phyloP scores from a whole-genome alignment of 192 early-diverging fungal genomes.

The Paraglomus brasilianum region DNA sequence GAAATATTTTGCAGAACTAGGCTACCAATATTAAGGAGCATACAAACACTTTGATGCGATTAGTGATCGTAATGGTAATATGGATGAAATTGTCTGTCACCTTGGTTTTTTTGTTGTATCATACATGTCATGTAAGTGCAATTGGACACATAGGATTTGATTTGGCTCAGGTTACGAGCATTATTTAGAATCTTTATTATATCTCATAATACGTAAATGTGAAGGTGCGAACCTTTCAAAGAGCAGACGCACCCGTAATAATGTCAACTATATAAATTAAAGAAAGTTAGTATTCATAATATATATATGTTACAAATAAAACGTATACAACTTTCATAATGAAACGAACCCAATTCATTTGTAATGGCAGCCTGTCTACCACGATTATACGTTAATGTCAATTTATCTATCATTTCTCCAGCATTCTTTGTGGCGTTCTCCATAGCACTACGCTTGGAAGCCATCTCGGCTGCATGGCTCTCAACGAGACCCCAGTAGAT shows the following conservation, averaged over 20 bases:
- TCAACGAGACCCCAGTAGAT: constrained; percentile 96
- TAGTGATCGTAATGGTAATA: not conserved
- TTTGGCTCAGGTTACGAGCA: not conserved
- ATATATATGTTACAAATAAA: not conserved
- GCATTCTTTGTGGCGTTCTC: constrained; percentile 99
- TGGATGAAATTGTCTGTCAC: not conserved
- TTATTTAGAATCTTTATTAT: not conserved
- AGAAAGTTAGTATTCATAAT: constrained; percentile 12
- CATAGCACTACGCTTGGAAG: constrained; percentile 97
- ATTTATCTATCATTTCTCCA: constrained; percentile 94
- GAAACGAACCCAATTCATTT: constrained; percentile 73
- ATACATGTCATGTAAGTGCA: not conserved
- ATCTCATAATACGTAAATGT: not conserved
- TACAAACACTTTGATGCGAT: not conserved
- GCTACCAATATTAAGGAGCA: not conserved
- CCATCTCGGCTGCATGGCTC: constrained; percentile 94
- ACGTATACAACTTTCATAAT: constrained; percentile 37
- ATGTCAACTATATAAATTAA: constrained; percentile 67
- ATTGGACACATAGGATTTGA: not conserved
- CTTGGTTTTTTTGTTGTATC: not conserved
- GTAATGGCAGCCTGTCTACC: constrained; percentile 97
- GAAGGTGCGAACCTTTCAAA: constrained; percentile 51
- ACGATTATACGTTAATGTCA: constrained; percentile 96
- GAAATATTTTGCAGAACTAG: not conserved
- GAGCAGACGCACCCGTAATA: constrained; percentile 93